Evolutionary conservation across 2,329 filamentous ascomycete species (phyloP), one percentile per base, ranked within the genome.

Genomic region (Grosmannia huntii): DNA sequence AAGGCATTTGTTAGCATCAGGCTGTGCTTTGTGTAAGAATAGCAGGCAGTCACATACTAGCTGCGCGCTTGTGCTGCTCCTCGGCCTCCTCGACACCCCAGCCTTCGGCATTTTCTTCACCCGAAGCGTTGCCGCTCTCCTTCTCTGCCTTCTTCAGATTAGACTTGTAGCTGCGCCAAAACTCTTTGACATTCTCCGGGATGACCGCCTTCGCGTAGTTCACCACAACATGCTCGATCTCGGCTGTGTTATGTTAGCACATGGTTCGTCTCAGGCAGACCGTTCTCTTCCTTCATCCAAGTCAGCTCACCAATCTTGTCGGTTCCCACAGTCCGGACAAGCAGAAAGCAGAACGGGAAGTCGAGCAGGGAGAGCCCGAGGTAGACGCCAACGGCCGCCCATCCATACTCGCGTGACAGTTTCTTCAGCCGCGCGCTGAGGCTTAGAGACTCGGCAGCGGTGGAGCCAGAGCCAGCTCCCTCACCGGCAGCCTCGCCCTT

Each of bases 281-380:
- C 25, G 10, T 7, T 4, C 21, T 14, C 25, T 50, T 25, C 48
- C 23, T 2, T 11, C n/a, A 9, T 28, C 7, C 28, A 3, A 33
- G 7, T 3, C 1, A 11, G 28, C 75, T 75, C 72, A 78, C 90
- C 91, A 66, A 99, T 94, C 58, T 81, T 82, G 28, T 99, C 94
- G 0, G 89, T 88, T 19, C 94, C 94, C 2, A 96, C 79, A 56
- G 84, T 75, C 59, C 86, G 82, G 53, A 99, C 94, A 11, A 94
- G 83, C 57, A 95, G 73, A 74, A 96, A 99, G 73, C 92, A 97
- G 69, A 97, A 89, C 0, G 94, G 94, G 64, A 97, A 95, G 72
- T 99, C 94, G 56, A 96, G 74, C 44, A 88, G 86, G 49, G 88
- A 91, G 57, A 99, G 74, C 1, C 77, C 78, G 12, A 96, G 72